These are phyloP conservation scores for Pseudogymnoascus verrucosus DNA, from an alignment of 2,329 filamentous ascomycete species.

Conservation along the genomic window DNA sequence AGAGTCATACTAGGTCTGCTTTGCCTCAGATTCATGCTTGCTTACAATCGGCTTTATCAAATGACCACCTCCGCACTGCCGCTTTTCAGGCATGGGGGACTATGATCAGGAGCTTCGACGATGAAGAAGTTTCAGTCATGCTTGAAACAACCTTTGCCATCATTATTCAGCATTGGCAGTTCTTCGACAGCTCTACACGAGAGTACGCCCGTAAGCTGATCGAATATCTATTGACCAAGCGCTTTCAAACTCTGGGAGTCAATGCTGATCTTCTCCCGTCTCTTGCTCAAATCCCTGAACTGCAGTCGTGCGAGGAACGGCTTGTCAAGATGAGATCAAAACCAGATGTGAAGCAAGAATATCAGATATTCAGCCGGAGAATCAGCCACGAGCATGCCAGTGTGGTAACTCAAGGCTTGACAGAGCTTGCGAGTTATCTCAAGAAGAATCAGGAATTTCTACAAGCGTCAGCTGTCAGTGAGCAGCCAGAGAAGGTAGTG, in stretches of 20 bases:
- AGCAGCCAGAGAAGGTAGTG: constrained; percentile 73
- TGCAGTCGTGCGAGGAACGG: constrained; percentile 59
- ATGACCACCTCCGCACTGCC: constrained; percentile 64
- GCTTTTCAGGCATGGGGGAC: constrained; percentile 80
- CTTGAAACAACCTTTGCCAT: constrained; percentile 87
- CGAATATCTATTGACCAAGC: constrained; percentile 30
- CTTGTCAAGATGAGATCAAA: constrained; percentile 57
- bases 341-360: constrained; percentile 57
- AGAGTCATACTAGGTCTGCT: constrained; percentile 64
- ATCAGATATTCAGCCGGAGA: constrained; percentile 64
- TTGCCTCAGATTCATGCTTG: constrained; percentile 89
- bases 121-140: constrained; percentile 70
- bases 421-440: constrained; percentile 69
- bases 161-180: constrained; percentile 70
- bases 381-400: constrained; percentile 76
- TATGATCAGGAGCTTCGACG: constrained; percentile 66
- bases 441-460: constrained; percentile 66
- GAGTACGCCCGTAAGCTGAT: constrained; percentile 55
- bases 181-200: constrained; percentile 54
- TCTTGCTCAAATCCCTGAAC: constrained; percentile 58
- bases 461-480: constrained; percentile 70
- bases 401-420: constrained; percentile 74
- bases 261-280: constrained; percentile 65
- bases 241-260: constrained; percentile 10
- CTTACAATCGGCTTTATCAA: constrained; percentile 72